Evolutionary conservation across 441 rosid species (phyloP), one percentile per base, ranked within the genome.

Genomic region (Hura crepitans): DNA sequence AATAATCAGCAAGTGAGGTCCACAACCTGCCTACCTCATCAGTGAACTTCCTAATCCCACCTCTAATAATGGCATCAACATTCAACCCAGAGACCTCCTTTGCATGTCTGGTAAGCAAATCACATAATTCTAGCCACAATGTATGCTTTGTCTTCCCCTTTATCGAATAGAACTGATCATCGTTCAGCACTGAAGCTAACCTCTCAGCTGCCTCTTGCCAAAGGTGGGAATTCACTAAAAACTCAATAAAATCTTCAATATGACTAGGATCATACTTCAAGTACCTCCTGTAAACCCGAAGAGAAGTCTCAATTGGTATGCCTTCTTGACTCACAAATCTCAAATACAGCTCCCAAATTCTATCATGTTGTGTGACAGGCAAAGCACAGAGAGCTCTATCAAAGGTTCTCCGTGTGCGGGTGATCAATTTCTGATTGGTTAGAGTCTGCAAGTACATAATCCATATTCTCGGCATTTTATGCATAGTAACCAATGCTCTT

Each of bases 1-100:
- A 94, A 76, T 92, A 92, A 83, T 94, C 99, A 5, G 99, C 96
- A 49, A 92, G 92, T 0, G 97, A 92, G 1, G 99, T 95, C 97
- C 98, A 95, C 66, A 92, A 68, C 83, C 87, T 84, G 25, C 99
- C 97, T 13, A 92, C 97, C 80, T 94, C 99, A 67, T 94, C 90
- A 0, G 92, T 89, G 66, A 89, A 92, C 86, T 89, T 94, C 80
- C 92, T 85, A 77, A 92, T 92, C 54, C 97, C 99, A 55, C 99
- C 97, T 73, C 97, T 89, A 17, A 95, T 95, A 30, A 92, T 92
- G 0, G 95, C 97, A 77, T 92, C 97, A 31, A 95, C 99, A 71
- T 92, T 89, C 43, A 95, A 78, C 27, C 99, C 99, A 0, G 90
- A 92, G 50, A 95, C 92, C 72, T 77, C 90, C 3, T 85, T 87